Conservation (phyloP, 148 eudicot species). For the Amaranthus cruentus region DNA sequence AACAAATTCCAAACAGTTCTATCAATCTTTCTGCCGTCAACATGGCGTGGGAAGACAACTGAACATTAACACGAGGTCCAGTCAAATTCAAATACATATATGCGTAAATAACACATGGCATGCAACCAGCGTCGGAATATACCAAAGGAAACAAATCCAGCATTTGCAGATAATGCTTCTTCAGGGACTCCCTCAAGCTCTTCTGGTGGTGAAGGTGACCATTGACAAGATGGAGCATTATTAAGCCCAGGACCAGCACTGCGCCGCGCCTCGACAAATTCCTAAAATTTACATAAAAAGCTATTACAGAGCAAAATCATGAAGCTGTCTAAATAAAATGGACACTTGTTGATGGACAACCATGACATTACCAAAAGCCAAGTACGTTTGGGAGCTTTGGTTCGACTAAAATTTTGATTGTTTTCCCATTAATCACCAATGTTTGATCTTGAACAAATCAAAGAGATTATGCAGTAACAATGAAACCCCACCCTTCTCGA, state of each 20-base stretch:
- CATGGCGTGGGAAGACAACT: conserved; percentile 91
- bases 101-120: conserved; percentile 12
- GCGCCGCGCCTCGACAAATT: conserved; percentile 82
- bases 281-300: conserved; percentile 36
- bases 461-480: too few relatives aligned
- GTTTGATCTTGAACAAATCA: too few relatives aligned
- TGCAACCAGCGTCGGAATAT: conserved; percentile 12
- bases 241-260: conserved; percentile 64
- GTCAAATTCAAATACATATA: conserved; percentile 7
- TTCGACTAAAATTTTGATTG: too few relatives aligned
- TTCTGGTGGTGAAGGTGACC: conserved; percentile 87
- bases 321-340: background rate
- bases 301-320: background rate
- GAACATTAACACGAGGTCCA: conserved; percentile 21
- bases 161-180: conserved; percentile 75
- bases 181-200: conserved; percentile 63
- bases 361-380: background rate
- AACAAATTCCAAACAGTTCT: conserved; percentile 86
- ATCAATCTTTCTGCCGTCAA: conserved; percentile 84
- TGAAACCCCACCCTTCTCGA: too few relatives aligned
- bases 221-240: conserved; percentile 81
- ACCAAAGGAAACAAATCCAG: conserved; percentile 95
- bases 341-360: background rate
- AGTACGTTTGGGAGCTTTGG: background rate
- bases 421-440: too few relatives aligned